Percentiles rank a stretch among this genome's conserved stretches.
Evolutionary conservation across 2,329 filamentous ascomycete genomes (phyloP).

Genomic region (Dactylellina parvicollis): DNA sequence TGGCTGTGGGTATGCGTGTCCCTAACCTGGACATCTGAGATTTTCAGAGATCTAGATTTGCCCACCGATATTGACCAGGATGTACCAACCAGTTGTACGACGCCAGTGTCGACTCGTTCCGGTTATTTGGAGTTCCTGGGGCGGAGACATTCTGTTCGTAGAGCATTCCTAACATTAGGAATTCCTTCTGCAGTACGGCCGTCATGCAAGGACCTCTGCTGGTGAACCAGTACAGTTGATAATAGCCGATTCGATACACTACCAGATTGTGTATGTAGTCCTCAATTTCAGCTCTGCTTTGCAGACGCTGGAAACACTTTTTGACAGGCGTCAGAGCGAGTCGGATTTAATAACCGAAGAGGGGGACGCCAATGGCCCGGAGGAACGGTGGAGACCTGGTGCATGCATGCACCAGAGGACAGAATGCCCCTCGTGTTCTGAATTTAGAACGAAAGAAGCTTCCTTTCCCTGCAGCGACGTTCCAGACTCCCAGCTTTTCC

Average conservation of each 20-base stretch:
- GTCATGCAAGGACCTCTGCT: background rate
- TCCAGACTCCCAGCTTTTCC: conserved; percentile 27
- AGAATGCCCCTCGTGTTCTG: conserved; percentile 16
- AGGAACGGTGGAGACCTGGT: conserved; percentile 15
- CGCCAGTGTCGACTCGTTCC: conserved; percentile 8
- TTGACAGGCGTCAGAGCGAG: conserved; percentile 43
- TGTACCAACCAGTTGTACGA: conserved; percentile 6
- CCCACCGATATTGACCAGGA: conserved; percentile 3
- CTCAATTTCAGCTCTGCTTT: background rate
- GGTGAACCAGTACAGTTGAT: background rate
- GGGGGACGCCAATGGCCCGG: conserved; percentile 8
- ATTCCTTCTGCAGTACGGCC: background rate
- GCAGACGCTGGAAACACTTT: background rate
- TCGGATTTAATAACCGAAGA: conserved; percentile 52
- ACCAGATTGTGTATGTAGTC: background rate
- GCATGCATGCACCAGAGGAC: conserved; percentile 13
- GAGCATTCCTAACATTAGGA: background rate
- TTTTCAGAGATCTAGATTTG: conserved; percentile 22
- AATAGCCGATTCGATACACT: background rate
- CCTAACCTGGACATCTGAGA: no score
- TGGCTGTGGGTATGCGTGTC: no score
- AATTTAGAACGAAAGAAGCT: conserved; percentile 41
- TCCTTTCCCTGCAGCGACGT: conserved; percentile 3
- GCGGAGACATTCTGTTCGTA: conserved; percentile 4
- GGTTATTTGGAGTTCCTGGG: background rate